These are phyloP conservation scores for Chimonanthus salicifolius DNA, from an alignment of 164 flowering plant species.

Conservation along the genomic window DNA sequence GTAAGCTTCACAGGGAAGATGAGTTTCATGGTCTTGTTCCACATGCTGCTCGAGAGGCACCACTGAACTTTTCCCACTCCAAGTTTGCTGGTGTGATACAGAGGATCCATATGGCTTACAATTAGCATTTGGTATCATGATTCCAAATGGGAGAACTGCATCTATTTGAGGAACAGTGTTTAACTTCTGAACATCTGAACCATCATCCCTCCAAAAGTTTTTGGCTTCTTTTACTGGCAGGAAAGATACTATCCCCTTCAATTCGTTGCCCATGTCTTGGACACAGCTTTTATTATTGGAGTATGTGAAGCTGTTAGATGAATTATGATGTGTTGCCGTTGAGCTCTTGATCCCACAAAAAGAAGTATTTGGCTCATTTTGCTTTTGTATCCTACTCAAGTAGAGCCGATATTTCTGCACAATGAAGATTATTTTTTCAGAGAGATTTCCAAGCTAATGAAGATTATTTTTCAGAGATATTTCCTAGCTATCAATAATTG, in stretches of 20 bases:
- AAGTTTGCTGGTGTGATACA: slow-evolving; percentile 25
- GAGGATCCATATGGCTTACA: slow-evolving; percentile 27
- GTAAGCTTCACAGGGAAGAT: slow-evolving; percentile 20
- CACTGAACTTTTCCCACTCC: slow-evolving; percentile 36
- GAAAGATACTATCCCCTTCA: slow-evolving; percentile 22
- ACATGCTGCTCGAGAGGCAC: slow-evolving; percentile 22
- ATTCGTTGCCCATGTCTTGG: slow-evolving; percentile 29
- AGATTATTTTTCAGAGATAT: slow-evolving; percentile 9
- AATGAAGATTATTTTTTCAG: slow-evolving; percentile 7
- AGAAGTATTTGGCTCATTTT: slow-evolving; percentile 41
- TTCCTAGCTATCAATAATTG: not conserved
- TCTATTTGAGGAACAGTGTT: slow-evolving; percentile 21
- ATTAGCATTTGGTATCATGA: slow-evolving; percentile 25
- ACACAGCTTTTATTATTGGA: slow-evolving; percentile 24
- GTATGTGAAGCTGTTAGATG: slow-evolving; percentile 24
- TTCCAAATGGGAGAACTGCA: slow-evolving; percentile 19
- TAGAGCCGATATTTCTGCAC: slow-evolving; percentile 94
- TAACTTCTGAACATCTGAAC: slow-evolving; percentile 22
- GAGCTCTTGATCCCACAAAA: slow-evolving; percentile 36
- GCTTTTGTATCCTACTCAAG: slow-evolving; percentile 74
- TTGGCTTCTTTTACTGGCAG: slow-evolving; percentile 24
- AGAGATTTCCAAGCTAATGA: slow-evolving; percentile 9
- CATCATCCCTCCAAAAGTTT: slow-evolving; percentile 21
- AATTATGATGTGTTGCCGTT: slow-evolving; percentile 19
- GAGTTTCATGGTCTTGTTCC: slow-evolving; percentile 29